A percentile compares a stretch with the other conserved stretches of the same genome.
These are phyloP conservation scores for Lepidium campestre DNA, from an alignment of 441 rosid species.

Conservation along the genomic window DNA sequence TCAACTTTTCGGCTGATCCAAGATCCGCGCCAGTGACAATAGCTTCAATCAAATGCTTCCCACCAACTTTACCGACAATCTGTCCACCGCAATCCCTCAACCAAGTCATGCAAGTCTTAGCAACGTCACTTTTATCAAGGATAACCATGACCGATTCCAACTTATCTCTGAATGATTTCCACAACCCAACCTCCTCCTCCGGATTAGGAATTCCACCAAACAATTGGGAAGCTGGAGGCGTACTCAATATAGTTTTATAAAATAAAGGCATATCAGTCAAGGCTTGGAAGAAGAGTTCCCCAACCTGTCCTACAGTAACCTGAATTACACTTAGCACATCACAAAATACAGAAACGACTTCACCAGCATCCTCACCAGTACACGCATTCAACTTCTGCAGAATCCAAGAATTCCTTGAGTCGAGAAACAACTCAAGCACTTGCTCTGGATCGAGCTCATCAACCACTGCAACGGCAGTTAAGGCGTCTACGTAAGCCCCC, in stretches of 20 bases:
- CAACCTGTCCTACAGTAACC: slow-evolving; percentile 80
- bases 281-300: slow-evolving; percentile 83
- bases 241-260: slow-evolving; percentile 71
- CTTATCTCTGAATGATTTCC: slow-evolving; percentile 81
- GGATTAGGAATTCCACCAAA: slow-evolving; percentile 95
- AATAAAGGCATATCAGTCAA: slow-evolving; percentile 87
- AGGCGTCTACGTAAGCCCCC: slow-evolving; percentile 74
- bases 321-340: slow-evolving; percentile 67
- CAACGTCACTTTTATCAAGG: slow-evolving; percentile 55
- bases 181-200: slow-evolving; percentile 81
- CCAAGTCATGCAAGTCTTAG: slow-evolving; percentile 72
- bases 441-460: slow-evolving; percentile 75
- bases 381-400: slow-evolving; percentile 51
- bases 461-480: slow-evolving; percentile 79
- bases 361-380: slow-evolving; percentile 33
- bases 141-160: slow-evolving; percentile 54
- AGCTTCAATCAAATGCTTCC: slow-evolving; percentile 59
- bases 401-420: slow-evolving; percentile 72
- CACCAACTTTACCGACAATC: slow-evolving; percentile 58
- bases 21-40: slow-evolving; percentile 69
- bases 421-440: slow-evolving; percentile 69
- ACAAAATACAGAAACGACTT: slow-evolving; percentile 61
- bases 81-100: slow-evolving; percentile 67
- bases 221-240: slow-evolving; percentile 92
- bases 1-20: slow-evolving; percentile 70